Conservation (phyloP, 2,329 filamentous ascomycete genomes). For the Ceratocystis ficicola region DNA sequence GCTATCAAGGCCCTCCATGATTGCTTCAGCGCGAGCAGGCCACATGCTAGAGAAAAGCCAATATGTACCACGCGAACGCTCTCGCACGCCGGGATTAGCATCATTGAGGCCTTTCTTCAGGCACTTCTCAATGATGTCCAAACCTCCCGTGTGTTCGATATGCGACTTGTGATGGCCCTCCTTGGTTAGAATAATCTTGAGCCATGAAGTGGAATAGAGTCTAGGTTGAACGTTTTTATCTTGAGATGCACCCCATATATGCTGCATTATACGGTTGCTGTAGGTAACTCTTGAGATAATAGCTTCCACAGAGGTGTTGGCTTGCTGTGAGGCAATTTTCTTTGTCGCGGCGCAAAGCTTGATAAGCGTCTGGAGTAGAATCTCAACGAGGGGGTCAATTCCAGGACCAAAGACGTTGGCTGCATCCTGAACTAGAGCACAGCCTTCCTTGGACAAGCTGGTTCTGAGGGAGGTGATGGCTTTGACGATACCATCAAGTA, state of each 20-base stretch:
- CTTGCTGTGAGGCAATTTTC: slow-evolving; percentile 78
- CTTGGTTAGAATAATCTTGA: slow-evolving; percentile 68
- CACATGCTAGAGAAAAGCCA: slow-evolving; percentile 73
- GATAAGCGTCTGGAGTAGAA: slow-evolving; percentile 77
- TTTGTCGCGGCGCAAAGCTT: slow-evolving; percentile 85
- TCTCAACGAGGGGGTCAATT: slow-evolving; percentile 79
- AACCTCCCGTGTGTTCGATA: slow-evolving; percentile 70
- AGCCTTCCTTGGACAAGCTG: slow-evolving; percentile 79
- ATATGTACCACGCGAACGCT: slow-evolving; percentile 72
- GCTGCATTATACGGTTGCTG: slow-evolving; percentile 68
- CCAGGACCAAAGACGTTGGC: slow-evolving; percentile 62
- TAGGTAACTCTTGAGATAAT: slow-evolving; percentile 73
- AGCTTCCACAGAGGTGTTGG: slow-evolving; percentile 65
- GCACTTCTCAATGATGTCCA: slow-evolving; percentile 76
- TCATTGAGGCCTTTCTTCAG: slow-evolving; percentile 82
- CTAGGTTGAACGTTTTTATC: slow-evolving; percentile 91
- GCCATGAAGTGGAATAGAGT: slow-evolving; percentile 66
- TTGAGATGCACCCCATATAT: slow-evolving; percentile 67
- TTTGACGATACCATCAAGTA: slow-evolving; percentile 84
- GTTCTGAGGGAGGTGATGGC: slow-evolving; percentile 72
- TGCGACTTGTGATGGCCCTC: slow-evolving; percentile 67
- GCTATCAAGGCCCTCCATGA: slow-evolving; percentile 65
- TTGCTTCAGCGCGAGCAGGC: slow-evolving; percentile 62
- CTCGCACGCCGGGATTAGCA: slow-evolving; percentile 78
- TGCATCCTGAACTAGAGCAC: slow-evolving; percentile 71